Base-by-base conservation (phyloP, 345 rosid genomes). In the Hirschfeldia incana region DNA sequence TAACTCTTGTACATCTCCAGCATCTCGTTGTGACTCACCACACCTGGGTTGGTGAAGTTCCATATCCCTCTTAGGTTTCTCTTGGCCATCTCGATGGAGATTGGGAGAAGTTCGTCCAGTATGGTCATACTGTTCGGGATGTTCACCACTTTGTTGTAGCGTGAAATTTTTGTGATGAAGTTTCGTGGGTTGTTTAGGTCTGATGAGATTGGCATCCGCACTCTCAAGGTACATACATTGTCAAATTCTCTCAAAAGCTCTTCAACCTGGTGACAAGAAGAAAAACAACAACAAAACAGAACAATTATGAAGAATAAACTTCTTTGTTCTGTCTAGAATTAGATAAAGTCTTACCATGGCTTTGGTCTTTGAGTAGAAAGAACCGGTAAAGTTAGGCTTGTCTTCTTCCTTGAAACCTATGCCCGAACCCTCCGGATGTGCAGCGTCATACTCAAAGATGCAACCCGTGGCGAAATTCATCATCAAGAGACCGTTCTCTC, bases 41-140 rank as follows among this genome's bases (percentile, higher is more conserved):
- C 92, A 67, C 92, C 89, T 39, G 90, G 89, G 80, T 88, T 88
- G 62, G 89, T 87, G 79, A 88, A 88, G 79, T 88, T 87, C 89
- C 88, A 88, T 71, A 85, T 74, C 37, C 92, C 90, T 74, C 81
- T 84, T 74, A 79, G 85, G 46, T 87, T 81, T 70, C 87, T 84
- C 70, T 80, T 87, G 0, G 92, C 92, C 92, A 88, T 87, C 80
- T 87, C 92, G 13, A 87, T 81, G 28, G 92, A 84, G 72, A 86
- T 84, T 0, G 89, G 89, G 4, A 88, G 83, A 15, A 88, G 84
- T 84, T 88, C 92, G 46, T 88, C 89, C 30, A 88, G 79, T 76
- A 86, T 83, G 30, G 91, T 86, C 91, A 88, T 86, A 83, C 91
- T 88, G 70, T 85, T 88, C 0, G 90, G 88, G 69, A 88, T 88